Evolutionary conservation across 2,329 filamentous ascomycete genomes (phyloP), one percentile per base, ranked within the genome.

Genomic region (Aureobasidium sp.): DNA sequence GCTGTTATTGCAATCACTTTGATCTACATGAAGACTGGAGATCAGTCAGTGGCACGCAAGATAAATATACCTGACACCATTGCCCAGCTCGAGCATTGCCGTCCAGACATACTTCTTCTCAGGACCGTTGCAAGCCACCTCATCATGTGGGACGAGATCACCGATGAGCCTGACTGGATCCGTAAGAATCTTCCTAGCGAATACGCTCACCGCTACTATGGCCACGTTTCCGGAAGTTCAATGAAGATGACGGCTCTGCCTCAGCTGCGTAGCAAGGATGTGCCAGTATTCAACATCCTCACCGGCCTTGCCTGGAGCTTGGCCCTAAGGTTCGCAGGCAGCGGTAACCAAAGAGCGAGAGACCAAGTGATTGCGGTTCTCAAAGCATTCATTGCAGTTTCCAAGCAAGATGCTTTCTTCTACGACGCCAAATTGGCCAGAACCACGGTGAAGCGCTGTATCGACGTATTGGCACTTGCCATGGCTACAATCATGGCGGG

Each of bases 1-100:
- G 93, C 94, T 1, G 90, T 95, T 8, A 84, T 97, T 67, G 93
- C 94, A 0, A 81, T 96, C 61, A 84, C 91, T 1, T 81, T 99
- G 58, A 93, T 99, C 33, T 99, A 93, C 73, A 94, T 99, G 90
- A 97, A 97, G 74, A 94, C 93, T 0, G 90, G 95, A 64, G 90
- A 99, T 69, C 81, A 84, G 62, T 85, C 89, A 17, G 83, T 99
- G 21, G 94, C 94, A 3, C 84, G 87, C 60, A 97, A 96, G 76
- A 87, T 99, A 57, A 90, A 97, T 70, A 86, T 97, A 0, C 95
- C 95, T 0, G 88, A 95, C 65, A 95, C 94, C 0, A 77, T 89
- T 27, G 81, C 94, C 35, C 92, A 97, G 66, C 97, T 96, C 71
- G 94, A 97, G 71, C 96, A 97, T 70, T 87, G 97, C 19, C 85